Conservation (phyloP, 2,329 filamentous ascomycete species). For the Sclerotiophoma versabilis region DNA sequence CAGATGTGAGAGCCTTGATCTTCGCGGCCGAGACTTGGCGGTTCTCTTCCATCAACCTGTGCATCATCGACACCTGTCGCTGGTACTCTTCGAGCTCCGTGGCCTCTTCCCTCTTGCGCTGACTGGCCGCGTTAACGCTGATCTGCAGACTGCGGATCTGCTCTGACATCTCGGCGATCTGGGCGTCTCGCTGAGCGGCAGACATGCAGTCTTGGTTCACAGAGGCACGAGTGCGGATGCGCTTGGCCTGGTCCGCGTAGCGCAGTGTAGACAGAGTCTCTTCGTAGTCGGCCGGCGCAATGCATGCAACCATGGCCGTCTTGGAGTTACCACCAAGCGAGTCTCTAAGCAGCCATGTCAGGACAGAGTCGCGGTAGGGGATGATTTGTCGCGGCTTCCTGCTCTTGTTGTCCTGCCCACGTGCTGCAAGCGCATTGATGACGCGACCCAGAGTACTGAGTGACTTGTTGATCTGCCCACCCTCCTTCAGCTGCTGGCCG, state of each 20-base stretch:
- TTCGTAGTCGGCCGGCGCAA: slow-evolving; percentile 93
- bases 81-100: slow-evolving; percentile 95
- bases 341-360: slow-evolving; percentile 91
- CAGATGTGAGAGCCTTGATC: slow-evolving; percentile 76
- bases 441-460: slow-evolving; percentile 94
- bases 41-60: slow-evolving; percentile 94
- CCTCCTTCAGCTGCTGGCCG: slow-evolving; percentile 86
- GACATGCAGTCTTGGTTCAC: slow-evolving; percentile 97
- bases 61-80: slow-evolving; percentile 85
- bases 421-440: slow-evolving; percentile 86
- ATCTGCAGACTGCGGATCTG: slow-evolving; percentile 89
- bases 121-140: slow-evolving; percentile 65
- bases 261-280: slow-evolving; percentile 95
- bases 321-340: slow-evolving; percentile 96
- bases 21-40: slow-evolving; percentile 90
- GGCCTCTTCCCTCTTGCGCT: slow-evolving; percentile 79
- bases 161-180: slow-evolving; percentile 93
- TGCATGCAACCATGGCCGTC: slow-evolving; percentile 99
- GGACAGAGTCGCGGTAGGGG: slow-evolving; percentile 88
- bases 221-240: slow-evolving; percentile 90
- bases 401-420: slow-evolving; percentile 54
- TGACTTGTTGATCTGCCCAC: slow-evolving; percentile 99
- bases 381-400: slow-evolving; percentile 69
- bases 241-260: slow-evolving; percentile 97
- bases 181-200: slow-evolving; percentile 89